Percentiles rank a stretch among this genome's conserved stretches.
phyloP scores from a whole-genome alignment of 352 stramenopile genomes.

The Globisporangium nunn region DNA sequence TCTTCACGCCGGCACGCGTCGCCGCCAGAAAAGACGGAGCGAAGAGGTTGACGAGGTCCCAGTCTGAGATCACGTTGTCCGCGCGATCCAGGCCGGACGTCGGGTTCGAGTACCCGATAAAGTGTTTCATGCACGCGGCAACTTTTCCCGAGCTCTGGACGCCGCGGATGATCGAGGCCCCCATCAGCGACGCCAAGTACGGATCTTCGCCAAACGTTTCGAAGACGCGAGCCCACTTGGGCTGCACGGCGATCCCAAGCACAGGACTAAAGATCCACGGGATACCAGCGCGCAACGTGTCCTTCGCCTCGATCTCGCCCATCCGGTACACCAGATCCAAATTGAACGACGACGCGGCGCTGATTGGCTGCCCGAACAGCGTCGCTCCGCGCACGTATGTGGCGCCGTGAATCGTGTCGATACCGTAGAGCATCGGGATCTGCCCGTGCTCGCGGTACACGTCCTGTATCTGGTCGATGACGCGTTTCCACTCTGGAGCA shows the following conservation, averaged over 20 bases:
- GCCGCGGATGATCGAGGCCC: conserved; percentile 56
- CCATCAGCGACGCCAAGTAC: conserved; percentile 65
- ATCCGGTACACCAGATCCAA: conserved; percentile 55
- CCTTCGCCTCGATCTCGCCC: conserved; percentile 68
- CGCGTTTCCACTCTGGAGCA: conserved; percentile 49
- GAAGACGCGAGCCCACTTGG: conserved; percentile 87
- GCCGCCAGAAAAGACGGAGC: conserved; percentile 70
- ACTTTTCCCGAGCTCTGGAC: conserved; percentile 64
- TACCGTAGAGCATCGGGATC: conserved; percentile 76
- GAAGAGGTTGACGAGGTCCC: conserved; percentile 67
- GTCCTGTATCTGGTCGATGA: conserved; percentile 66
- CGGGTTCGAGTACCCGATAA: conserved; percentile 79
- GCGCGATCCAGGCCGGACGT: conserved; percentile 61
- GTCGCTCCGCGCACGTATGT: conserved; percentile 84
- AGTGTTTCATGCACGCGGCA: conserved; percentile 87
- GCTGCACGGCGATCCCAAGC: conserved; percentile 71
- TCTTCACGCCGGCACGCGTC: conserved; percentile 60
- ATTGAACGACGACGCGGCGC: conserved; percentile 87
- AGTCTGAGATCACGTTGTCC: conserved; percentile 62
- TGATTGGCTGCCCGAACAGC: conserved; percentile 85
- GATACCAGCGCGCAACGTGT: conserved; percentile 85
- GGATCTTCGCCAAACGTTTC: conserved; percentile 93
- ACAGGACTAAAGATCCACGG: conserved; percentile 90
- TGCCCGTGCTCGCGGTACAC: conserved; percentile 54
- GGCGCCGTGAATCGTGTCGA: conserved; percentile 89